These are phyloP conservation scores for Penicillium janthinellum DNA, from an alignment of 2,329 filamentous ascomycete species.

Conservation along the genomic window DNA sequence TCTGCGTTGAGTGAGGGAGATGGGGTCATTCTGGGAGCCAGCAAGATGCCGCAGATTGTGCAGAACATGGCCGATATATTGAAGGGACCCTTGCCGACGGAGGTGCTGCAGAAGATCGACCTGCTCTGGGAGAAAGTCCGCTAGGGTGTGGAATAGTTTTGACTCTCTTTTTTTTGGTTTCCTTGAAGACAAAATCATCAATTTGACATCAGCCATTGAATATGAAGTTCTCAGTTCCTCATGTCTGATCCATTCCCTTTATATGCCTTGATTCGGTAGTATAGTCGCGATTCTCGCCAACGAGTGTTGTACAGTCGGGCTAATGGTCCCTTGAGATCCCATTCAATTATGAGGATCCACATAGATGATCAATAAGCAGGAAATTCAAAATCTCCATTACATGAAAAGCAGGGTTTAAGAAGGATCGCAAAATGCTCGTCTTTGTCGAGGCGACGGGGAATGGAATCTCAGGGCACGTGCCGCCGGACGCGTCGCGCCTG, in stretches of 20 bases:
- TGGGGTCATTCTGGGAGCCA: slow-evolving; percentile 41
- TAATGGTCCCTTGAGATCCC: neutral
- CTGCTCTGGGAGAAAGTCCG: slow-evolving; percentile 2
- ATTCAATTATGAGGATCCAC: slow-evolving; percentile 3
- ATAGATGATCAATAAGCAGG: neutral
- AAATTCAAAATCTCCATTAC: neutral
- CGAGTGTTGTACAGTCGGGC: neutral
- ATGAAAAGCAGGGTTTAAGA: slow-evolving; percentile 1
- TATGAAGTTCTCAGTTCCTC: neutral
- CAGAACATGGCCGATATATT: slow-evolving; percentile 32
- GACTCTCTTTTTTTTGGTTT: neutral
- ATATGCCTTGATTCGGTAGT: neutral
- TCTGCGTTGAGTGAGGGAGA: slow-evolving; percentile 31
- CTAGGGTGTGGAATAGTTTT: neutral
- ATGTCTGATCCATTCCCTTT: neutral
- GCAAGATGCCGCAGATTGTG: slow-evolving; percentile 33
- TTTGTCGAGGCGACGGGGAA: slow-evolving; percentile 26
- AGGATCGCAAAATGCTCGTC: slow-evolving; percentile 16
- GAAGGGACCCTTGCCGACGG: slow-evolving; percentile 37
- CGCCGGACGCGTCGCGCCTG: slow-evolving; percentile 27
- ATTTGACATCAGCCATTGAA: neutral
- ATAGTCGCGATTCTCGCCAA: neutral
- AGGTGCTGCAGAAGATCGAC: slow-evolving; percentile 16
- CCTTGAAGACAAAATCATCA: no score
- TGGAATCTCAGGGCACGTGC: slow-evolving; percentile 31